Conservation (phyloP, 1,284 basidiomycete genomes). For the Cutaneotrichosporon daszewskae region DNA sequence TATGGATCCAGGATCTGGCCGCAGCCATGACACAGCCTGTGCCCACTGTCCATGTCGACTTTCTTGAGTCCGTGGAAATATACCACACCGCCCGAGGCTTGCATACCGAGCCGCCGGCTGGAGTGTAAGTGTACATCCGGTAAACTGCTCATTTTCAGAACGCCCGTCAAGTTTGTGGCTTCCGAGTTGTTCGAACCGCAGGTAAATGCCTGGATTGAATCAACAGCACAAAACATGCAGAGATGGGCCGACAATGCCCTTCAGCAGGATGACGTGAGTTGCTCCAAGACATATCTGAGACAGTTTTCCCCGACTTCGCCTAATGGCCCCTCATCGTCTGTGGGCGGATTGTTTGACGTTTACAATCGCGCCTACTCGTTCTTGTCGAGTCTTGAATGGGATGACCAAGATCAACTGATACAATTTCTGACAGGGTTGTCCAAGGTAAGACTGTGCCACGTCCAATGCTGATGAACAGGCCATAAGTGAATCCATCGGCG, state of each 20-base stretch:
- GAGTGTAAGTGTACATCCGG: too few relatives aligned
- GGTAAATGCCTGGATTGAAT: conserved; percentile 82
- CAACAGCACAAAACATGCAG: conserved; percentile 81
- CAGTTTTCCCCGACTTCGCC: conserved; percentile 74
- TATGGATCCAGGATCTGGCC: conserved; percentile 70
- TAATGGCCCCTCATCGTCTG: conserved; percentile 88
- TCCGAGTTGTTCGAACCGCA: conserved; percentile 78
- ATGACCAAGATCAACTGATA: conserved; percentile 80
- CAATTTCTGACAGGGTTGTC: conserved; percentile 81
- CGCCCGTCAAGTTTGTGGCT: conserved; percentile 64
- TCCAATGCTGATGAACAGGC: conserved; percentile 53
- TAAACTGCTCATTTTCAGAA: too few relatives aligned
- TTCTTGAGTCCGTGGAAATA: conserved; percentile 81
- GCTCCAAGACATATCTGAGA: not conserved
- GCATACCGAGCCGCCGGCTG: too few relatives aligned
- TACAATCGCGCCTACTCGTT: conserved; percentile 81
- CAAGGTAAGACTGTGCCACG: conserved; percentile 55
- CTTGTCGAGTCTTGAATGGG: conserved; percentile 86
- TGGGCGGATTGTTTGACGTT: conserved; percentile 94
- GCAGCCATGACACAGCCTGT: conserved; percentile 52
- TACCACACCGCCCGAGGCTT: too few relatives aligned
- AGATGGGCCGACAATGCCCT: conserved; percentile 93
- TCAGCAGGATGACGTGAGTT: conserved; percentile 69
- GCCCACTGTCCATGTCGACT: too few relatives aligned
- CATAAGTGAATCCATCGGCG: conserved; percentile 83